Evolutionary conservation across 257 asterid species (phyloP).

Genomic region (Schizonepeta tenuifolia): DNA sequence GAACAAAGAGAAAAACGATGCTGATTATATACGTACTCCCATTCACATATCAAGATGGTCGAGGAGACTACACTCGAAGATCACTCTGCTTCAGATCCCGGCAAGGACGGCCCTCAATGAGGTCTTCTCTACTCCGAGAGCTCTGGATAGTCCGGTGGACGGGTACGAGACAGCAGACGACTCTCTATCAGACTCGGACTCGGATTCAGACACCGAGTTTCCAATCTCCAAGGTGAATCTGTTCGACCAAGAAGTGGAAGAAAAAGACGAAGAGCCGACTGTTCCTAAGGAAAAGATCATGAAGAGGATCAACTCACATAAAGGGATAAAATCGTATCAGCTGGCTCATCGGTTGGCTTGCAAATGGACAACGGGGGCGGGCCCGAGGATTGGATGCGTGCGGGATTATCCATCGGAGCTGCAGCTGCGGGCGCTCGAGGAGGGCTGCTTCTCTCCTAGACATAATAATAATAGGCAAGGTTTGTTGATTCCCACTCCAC

Average conservation of each 20-base stretch:
- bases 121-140: conserved; percentile 47
- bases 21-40: conserved; percentile 28
- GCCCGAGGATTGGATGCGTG: conserved; percentile 89
- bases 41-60: conserved; percentile 56
- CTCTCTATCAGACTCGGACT: conserved; percentile 48
- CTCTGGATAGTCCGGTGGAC: conserved; percentile 46
- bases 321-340: conserved; percentile 71
- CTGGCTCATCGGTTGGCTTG: conserved; percentile 74
- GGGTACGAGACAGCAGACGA: conserved; percentile 88
- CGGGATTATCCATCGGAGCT: conserved; percentile 91
- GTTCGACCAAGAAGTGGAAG: conserved; percentile 52
- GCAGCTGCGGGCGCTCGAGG: conserved; percentile 68
- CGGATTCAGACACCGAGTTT: conserved; percentile 39
- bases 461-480: conserved; percentile 1
- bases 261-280: conserved; percentile 46
- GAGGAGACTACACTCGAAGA: conserved; percentile 53
- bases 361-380: conserved; percentile 96
- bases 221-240: conserved; percentile 64
- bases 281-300: conserved; percentile 65
- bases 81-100: conserved; percentile 64
- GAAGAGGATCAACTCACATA: conserved; percentile 68
- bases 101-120: conserved; percentile 42
- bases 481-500: conserved; percentile 23
- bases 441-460: conserved; percentile 72
- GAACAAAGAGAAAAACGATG: conserved; percentile 36